phyloP scores from a whole-genome alignment of 805 yeast genomes.

The Candida qinlingensis region DNA sequence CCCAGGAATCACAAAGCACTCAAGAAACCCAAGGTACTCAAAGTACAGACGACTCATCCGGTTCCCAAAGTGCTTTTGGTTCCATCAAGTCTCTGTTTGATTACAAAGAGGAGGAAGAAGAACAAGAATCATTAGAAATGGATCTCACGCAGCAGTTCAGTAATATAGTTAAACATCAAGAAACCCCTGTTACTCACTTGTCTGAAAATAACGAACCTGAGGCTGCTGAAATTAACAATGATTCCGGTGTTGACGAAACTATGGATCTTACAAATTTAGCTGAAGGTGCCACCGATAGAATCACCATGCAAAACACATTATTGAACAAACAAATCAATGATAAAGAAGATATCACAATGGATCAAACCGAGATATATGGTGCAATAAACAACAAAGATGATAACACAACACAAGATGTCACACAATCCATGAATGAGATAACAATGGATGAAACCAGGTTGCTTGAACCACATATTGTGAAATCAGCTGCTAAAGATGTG shows the following conservation, averaged over 20 bases:
- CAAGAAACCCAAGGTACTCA: slow-evolving; percentile 2
- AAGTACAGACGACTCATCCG: not conserved
- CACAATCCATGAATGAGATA: slow-evolving; percentile 5
- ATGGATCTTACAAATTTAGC: slow-evolving; percentile 19
- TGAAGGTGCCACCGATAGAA: slow-evolving; percentile 10
- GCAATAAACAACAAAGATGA: not conserved
- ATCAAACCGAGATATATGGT: slow-evolving; percentile 16
- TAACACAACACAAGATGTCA: not conserved
- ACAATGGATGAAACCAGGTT: slow-evolving; percentile 17
- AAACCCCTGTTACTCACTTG: not conserved
- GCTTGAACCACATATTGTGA: not conserved
- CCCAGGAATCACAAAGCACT: slow-evolving; percentile 1
- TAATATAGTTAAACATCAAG: not conserved
- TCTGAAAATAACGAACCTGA: not conserved
- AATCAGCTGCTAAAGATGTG: not conserved
- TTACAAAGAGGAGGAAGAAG: slow-evolving; percentile 18
- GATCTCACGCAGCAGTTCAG: slow-evolving; percentile 21
- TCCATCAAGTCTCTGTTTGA: slow-evolving; percentile 23
- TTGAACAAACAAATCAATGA: slow-evolving; percentile 12
- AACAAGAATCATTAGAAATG: slow-evolving; percentile 16
- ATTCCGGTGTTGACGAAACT: slow-evolving; percentile 12
- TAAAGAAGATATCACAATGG: slow-evolving; percentile 11
- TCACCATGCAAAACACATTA: slow-evolving; percentile 19
- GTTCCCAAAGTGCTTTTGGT: slow-evolving; percentile 22
- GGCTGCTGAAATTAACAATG: not conserved